phyloP scores from a whole-genome alignment of 805 yeast species.

The Schizosaccharomyces osmophilus region DNA sequence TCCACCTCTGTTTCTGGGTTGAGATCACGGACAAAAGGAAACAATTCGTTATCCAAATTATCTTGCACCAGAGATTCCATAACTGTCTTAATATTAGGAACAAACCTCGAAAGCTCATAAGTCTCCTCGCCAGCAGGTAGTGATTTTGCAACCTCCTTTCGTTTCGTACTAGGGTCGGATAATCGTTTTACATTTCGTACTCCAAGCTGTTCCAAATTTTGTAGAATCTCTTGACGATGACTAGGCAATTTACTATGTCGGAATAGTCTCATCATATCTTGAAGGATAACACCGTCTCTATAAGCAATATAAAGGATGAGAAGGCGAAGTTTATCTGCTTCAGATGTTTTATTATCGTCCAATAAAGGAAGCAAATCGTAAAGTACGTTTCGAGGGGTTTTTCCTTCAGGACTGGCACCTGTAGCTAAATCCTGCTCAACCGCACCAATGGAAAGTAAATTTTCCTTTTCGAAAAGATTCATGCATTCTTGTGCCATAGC shows the following conservation, averaged over 20 bases:
- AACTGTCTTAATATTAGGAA: conserved; percentile 42
- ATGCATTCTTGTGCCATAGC: conserved; percentile 34
- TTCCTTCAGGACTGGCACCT: conserved; percentile 47
- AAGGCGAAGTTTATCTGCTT: conserved; percentile 48
- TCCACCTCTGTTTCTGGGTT: conserved; percentile 21
- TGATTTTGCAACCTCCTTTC: conserved; percentile 15
- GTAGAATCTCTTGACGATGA: conserved; percentile 26
- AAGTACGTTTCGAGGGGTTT: conserved; percentile 29
- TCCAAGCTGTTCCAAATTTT: conserved; percentile 35
- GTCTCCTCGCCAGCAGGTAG: conserved; percentile 7
- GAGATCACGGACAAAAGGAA: conserved; percentile 55
- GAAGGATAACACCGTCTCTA: conserved; percentile 56
- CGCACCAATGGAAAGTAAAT: conserved; percentile 50
- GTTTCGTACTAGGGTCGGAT: conserved; percentile 19
- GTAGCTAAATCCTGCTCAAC: conserved; percentile 64
- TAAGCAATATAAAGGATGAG: conserved; percentile 51
- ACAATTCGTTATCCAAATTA: conserved; percentile 30
- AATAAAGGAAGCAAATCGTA: conserved; percentile 36
- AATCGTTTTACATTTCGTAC: conserved; percentile 25
- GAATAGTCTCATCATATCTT: conserved; percentile 48
- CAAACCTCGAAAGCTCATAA: conserved; percentile 29
- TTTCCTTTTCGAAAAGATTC: conserved; percentile 29
- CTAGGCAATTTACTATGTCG: conserved; percentile 25
- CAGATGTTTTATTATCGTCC: conserved; percentile 8
- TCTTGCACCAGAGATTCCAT: conserved; percentile 24